Percentiles rank a stretch among this genome's conserved stretches.
These are phyloP conservation scores for Paramecium primaurelia DNA, from an alignment of 73 alveolate species.

Conservation along the genomic window DNA sequence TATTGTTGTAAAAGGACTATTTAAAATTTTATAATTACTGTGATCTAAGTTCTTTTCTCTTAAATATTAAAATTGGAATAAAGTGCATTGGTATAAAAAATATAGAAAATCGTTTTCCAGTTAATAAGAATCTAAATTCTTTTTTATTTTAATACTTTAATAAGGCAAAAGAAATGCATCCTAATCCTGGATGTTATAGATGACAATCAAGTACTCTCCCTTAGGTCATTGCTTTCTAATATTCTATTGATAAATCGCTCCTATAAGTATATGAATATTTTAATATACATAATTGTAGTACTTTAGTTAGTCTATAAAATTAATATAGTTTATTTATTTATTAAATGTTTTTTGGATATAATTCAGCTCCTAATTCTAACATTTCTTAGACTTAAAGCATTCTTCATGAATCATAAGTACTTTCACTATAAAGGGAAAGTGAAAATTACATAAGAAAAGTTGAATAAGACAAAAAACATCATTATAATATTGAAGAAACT, in stretches of 20 bases:
- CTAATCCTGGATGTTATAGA: neutral
- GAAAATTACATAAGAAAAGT: conserved; percentile 61
- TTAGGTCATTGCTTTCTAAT: neutral
- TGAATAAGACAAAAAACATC: conserved; percentile 51
- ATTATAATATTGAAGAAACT: conserved; percentile 42
- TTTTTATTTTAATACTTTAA: neutral
- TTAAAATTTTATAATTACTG: neutral
- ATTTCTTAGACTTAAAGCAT: neutral
- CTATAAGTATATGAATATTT: neutral
- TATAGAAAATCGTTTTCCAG: neutral
- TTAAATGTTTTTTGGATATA: conserved; percentile 45
- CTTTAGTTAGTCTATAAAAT: neutral
- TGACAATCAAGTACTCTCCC: neutral
- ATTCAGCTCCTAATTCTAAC: conserved; percentile 14
- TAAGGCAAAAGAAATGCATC: neutral
- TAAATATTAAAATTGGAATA: neutral
- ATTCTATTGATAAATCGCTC: neutral
- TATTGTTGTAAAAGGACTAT: neutral
- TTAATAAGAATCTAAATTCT: neutral
- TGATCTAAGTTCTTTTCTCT: neutral
- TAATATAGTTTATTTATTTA: neutral
- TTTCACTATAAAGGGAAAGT: conserved; percentile 46
- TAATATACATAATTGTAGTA: neutral
- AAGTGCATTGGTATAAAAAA: neutral
- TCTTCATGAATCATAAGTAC: conserved; percentile 46